Conservation (phyloP, 1,284 basidiomycete genomes). For the Psilocybe mexicana region DNA sequence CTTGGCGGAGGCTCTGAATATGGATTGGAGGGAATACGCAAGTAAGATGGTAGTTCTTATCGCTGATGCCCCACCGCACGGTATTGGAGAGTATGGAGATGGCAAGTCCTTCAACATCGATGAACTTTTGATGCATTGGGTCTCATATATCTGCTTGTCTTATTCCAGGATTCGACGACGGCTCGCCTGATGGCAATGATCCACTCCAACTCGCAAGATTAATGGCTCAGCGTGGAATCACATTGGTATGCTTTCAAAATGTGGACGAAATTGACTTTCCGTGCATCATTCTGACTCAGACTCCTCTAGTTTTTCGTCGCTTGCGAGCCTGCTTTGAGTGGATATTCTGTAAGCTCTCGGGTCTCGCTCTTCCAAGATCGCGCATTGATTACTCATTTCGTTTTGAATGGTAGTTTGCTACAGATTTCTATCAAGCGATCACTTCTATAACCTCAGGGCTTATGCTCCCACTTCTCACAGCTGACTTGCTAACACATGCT, state of each 20-base stretch:
- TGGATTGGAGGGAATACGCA: constrained; percentile 90
- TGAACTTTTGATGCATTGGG: constrained; percentile 3
- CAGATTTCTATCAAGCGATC: constrained; percentile 94
- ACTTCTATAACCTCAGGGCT: constrained; percentile 91
- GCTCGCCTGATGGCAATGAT: constrained; percentile 92
- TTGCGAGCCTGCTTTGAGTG: constrained; percentile 95
- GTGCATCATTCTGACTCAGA: constrained; percentile 3
- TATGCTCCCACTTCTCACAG: constrained; percentile 96
- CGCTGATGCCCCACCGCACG: constrained; percentile 97
- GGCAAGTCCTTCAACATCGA: constrained; percentile 47
- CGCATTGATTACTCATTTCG: background rate
- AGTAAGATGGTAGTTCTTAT: constrained; percentile 96
- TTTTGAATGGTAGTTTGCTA: constrained; percentile 66
- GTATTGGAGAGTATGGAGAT: constrained; percentile 90
- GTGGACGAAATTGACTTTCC: background rate
- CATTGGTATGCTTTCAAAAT: constrained; percentile 58
- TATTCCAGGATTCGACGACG: constrained; percentile 79
- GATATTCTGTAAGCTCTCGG: constrained; percentile 73
- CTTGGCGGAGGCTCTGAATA: constrained; percentile 80
- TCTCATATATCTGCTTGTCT: constrained; percentile 4
- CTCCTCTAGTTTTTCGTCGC: constrained; percentile 88
- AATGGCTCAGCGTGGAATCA: constrained; percentile 92
- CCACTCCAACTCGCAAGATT: constrained; percentile 84
- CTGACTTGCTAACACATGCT: constrained; percentile 94
- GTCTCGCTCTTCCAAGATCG: background rate